Percentiles rank a stretch among this genome's conserved stretches.
phyloP scores from a whole-genome alignment of 1,284 basidiomycete genomes.

The Apiotrichum gracile region DNA sequence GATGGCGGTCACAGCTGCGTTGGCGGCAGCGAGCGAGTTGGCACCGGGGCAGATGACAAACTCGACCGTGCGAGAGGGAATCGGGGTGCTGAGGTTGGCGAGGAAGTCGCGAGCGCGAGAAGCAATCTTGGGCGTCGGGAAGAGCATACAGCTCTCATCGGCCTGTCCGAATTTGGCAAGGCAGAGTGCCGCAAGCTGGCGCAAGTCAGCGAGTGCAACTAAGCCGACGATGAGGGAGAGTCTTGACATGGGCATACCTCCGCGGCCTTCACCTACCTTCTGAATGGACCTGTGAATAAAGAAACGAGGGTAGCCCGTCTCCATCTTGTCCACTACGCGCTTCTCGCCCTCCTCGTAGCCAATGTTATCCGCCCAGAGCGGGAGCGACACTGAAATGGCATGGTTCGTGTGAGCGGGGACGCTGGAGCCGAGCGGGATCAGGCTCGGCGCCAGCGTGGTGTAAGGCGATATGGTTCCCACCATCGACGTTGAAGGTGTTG shows the following conservation, averaged over 20 bases:
- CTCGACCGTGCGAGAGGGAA: slow-evolving; percentile 63
- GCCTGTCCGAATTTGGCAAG: slow-evolving; percentile 67
- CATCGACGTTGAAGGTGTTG: not conserved
- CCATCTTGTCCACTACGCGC: slow-evolving; percentile 74
- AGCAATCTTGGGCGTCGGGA: slow-evolving; percentile 66
- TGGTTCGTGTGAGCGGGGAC: slow-evolving; percentile 57
- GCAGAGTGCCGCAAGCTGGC: slow-evolving; percentile 68
- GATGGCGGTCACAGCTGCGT: slow-evolving; percentile 23
- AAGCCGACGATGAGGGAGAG: too few relatives aligned
- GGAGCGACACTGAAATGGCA: slow-evolving; percentile 95
- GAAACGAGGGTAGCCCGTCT: slow-evolving; percentile 94
- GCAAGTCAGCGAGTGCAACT: too few relatives aligned
- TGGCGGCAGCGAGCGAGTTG: slow-evolving; percentile 13
- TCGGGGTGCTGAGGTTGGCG: slow-evolving; percentile 48
- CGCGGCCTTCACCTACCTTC: too few relatives aligned
- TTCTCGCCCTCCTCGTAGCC: slow-evolving; percentile 91
- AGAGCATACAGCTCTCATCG: slow-evolving; percentile 70
- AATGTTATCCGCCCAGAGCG: slow-evolving; percentile 88
- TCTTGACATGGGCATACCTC: too few relatives aligned
- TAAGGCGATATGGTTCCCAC: not conserved
- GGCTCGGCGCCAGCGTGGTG: not conserved
- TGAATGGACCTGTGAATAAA: slow-evolving; percentile 85
- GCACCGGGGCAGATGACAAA: slow-evolving; percentile 58
- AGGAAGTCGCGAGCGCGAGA: slow-evolving; percentile 72
- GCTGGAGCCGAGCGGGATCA: slow-evolving; percentile 46